Evolutionary conservation across 108 stramenopile genomes (phyloP), one percentile per base, ranked within the genome.

Genomic region (Mayamaea pseudoterrestris): DNA sequence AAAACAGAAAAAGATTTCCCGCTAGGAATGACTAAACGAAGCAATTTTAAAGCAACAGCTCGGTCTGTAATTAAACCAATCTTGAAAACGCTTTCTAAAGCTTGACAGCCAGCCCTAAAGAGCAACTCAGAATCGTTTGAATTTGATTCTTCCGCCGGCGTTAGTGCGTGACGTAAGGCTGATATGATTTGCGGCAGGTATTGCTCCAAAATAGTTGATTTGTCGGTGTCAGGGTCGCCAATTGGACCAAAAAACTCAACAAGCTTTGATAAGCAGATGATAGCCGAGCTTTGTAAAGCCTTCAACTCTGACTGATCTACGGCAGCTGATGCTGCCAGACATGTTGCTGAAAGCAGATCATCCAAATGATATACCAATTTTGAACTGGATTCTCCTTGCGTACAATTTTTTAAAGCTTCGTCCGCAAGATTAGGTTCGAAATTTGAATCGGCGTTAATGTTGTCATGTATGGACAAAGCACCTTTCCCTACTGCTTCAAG

Each of bases 181-280:
- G 88, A 81, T 1, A 72, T 65, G 5, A 90, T 76, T 36, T 90
- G 88, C 5, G 82, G 79, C 18, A 76, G 66, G 50, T 74, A 83
- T 34, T 85, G 77, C 21, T 76, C 55, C 24, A 90, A 54, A 2
- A 90, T 47, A 18, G 36, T 54, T 14, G 65, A 47, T 2, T 51
- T 68, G 48, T 70, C 57, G 27, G 72, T 59, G 11, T 73, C 76
- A 22, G 82, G 66, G 55, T 89, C 87, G 31, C 63, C 65, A 45
- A 76, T 57, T 21, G 42, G 27, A 4, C 76, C 73, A 64, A 90
- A 83, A n/a, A 44, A 55, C 42, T 47, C 16, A 28, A 83, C 59
- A 13, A 90, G 20, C 12, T 61, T 41, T 7, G 35, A 32, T 29
- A 90, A 58, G 37, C 74, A 58, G 27, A 60, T 51, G 41, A 80